Evolutionary conservation across 306 rosid genomes (phyloP).

Genomic region (Trifolium subterraneum): DNA sequence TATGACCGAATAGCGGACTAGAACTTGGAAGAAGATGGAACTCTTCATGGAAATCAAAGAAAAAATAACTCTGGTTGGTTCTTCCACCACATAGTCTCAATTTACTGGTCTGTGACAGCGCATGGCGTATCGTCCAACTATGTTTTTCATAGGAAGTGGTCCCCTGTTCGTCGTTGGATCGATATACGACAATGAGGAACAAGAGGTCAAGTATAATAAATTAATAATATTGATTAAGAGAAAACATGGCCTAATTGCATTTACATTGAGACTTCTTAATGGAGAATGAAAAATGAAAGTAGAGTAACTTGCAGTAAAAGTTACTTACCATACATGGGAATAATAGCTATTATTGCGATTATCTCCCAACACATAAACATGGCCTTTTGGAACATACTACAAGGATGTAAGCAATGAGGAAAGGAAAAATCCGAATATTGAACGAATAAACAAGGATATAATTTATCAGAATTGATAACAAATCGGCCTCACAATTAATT

Average conservation of each 20-base stretch:
- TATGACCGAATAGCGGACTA: no score
- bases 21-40: no score
- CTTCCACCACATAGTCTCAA: slow-evolving; percentile 42
- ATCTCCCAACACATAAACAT: slow-evolving; percentile 91
- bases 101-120: slow-evolving; percentile 50
- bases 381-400: slow-evolving; percentile 85
- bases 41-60: background rate
- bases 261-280: background rate
- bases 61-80: slow-evolving; percentile 20
- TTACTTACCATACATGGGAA: slow-evolving; percentile 76
- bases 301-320: slow-evolving; percentile 21
- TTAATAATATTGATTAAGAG: background rate
- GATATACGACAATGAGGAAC: slow-evolving; percentile 28
- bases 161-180: slow-evolving; percentile 48
- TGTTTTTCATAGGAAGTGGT: slow-evolving; percentile 53
- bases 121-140: slow-evolving; percentile 51
- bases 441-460: slow-evolving; percentile 1
- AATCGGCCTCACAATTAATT: slow-evolving; percentile 60
- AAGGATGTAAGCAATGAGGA: slow-evolving; percentile 25
- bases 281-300: background rate
- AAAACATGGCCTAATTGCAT: background rate
- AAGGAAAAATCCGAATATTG: slow-evolving; percentile 4
- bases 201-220: background rate
- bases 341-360: slow-evolving; percentile 86
- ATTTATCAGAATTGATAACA: background rate